These are phyloP conservation scores for Suaeda aralocaspica DNA, from an alignment of 148 eudicot genomes.

Conservation along the genomic window DNA sequence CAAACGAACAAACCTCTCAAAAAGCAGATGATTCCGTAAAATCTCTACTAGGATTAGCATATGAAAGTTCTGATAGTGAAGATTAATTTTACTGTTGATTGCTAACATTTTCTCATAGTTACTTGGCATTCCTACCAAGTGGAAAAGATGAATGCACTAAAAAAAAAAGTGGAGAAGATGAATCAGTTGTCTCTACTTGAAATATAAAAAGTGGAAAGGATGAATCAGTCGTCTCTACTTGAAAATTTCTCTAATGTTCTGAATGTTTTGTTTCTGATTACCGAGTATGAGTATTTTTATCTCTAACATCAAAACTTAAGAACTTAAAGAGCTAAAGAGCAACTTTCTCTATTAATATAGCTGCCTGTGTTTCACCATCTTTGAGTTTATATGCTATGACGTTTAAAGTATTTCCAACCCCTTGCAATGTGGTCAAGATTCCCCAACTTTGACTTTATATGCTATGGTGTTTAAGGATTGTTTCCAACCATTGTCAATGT, in stretches of 20 bases:
- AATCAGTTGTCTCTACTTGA: background rate
- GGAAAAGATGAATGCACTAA: slow-evolving; percentile 1
- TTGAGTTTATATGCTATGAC: background rate
- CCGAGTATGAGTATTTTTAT: background rate
- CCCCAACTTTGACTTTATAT: no score
- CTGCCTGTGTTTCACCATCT: no score
- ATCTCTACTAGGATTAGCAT: slow-evolving; percentile 66
- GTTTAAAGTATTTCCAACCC: no score
- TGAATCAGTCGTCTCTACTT: slow-evolving; percentile 2
- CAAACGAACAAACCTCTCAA: slow-evolving; percentile 21
- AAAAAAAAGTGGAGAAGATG: slow-evolving; percentile 2
- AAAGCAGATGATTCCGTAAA: slow-evolving; percentile 47
- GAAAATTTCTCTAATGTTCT: background rate
- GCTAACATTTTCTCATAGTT: background rate
- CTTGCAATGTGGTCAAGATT: no score
- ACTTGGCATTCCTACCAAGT: background rate
- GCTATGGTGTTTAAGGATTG: no score
- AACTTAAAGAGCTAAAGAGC: background rate
- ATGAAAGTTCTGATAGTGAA: slow-evolving; percentile 82
- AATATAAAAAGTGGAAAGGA: background rate
- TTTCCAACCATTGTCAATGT: no score
- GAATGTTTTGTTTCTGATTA: background rate
- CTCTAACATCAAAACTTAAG: background rate
- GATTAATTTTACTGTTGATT: slow-evolving; percentile 25
- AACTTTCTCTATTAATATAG: no score